Percentiles rank a stretch among this genome's conserved stretches.
Evolutionary conservation across 371 early-diverging fungal genomes (phyloP).

Genomic region (Dichotomocladium elegans): DNA sequence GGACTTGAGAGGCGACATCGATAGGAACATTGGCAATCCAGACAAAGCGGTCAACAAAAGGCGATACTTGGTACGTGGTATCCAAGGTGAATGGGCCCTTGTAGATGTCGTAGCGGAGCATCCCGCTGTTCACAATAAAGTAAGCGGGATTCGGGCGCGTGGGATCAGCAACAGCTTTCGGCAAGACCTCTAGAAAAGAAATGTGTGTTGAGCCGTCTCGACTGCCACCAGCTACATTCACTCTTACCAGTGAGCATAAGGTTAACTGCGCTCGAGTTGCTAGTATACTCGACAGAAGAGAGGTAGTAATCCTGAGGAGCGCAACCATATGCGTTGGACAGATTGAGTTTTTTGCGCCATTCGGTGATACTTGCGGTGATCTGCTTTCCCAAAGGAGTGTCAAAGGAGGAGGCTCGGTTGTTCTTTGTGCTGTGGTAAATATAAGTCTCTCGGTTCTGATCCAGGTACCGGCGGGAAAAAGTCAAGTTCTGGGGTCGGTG

Average conservation of each 20-base stretch:
- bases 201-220: neutral
- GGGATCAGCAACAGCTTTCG: conserved; percentile 27
- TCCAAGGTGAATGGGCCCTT: conserved; percentile 47
- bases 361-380: conserved; percentile 40
- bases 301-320: conserved; percentile 53
- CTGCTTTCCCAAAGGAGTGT: conserved; percentile 39
- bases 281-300: conserved; percentile 32
- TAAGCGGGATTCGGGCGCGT: conserved; percentile 30
- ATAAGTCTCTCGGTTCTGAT: conserved; percentile 55
- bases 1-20: conserved; percentile 18
- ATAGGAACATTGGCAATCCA: conserved; percentile 34
- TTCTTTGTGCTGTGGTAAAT: conserved; percentile 39
- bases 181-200: conserved; percentile 35
- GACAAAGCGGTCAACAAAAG: conserved; percentile 45
- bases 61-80: conserved; percentile 47
- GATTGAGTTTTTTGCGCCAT: conserved; percentile 24
- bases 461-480: conserved; percentile 56
- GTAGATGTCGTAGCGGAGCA: neutral
- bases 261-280: conserved; percentile 36
- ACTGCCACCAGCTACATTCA: neutral
- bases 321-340: conserved; percentile 41
- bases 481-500: conserved; percentile 33
- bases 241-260: conserved; percentile 33
- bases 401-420: conserved; percentile 20
- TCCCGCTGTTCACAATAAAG: conserved; percentile 2